These are phyloP conservation scores for Hanseniaspora valbyensis DNA, from an alignment of 805 yeast species.

Conservation along the genomic window DNA sequence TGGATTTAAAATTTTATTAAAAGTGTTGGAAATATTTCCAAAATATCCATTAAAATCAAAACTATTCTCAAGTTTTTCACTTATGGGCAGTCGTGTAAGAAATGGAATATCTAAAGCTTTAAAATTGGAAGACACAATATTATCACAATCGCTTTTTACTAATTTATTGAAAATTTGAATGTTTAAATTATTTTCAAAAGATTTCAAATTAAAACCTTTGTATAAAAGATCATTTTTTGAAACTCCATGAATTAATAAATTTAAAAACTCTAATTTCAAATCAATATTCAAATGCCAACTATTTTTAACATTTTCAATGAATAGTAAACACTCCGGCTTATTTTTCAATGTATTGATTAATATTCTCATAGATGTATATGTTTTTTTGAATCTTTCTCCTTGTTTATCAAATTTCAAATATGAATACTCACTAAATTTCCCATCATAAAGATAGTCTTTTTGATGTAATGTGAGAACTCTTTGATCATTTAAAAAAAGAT, in stretches of 20 bases:
- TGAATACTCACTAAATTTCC: background rate
- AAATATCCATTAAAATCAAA: background rate
- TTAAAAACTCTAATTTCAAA: background rate
- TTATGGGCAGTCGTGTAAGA: background rate
- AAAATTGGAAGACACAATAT: background rate
- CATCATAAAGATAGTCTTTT: background rate
- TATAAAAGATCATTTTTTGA: background rate
- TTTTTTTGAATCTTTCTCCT: background rate
- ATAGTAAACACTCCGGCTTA: background rate
- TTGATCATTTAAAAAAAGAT: conserved; percentile 9
- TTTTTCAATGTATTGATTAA: background rate
- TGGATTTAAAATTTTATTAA: background rate
- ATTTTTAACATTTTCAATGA: background rate
- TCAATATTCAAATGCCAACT: conserved; percentile 12
- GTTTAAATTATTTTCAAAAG: conserved; percentile 12
- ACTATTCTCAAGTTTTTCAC: background rate
- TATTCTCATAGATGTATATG: background rate
- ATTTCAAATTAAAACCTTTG: background rate
- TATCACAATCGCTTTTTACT: background rate
- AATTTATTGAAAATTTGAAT: conserved; percentile 4
- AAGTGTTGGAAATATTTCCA: background rate
- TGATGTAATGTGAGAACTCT: background rate
- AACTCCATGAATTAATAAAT: background rate
- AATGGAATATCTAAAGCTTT: conserved; percentile 3
- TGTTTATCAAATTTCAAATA: background rate